These are phyloP conservation scores for Fusarium staphyleae DNA, from an alignment of 2,329 filamentous ascomycete genomes.

Conservation along the genomic window DNA sequence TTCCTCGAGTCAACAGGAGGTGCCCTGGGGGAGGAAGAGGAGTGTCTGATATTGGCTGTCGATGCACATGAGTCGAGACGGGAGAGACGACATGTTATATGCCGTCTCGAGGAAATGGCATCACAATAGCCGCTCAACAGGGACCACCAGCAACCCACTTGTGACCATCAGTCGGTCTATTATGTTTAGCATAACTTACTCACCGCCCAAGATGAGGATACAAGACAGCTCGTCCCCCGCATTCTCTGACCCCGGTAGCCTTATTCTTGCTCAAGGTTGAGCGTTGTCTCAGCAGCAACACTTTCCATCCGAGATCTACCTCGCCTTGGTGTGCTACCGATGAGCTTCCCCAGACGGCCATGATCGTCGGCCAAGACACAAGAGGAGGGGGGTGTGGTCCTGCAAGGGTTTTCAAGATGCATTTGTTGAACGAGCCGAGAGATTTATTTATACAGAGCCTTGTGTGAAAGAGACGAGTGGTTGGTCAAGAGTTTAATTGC, in stretches of 20 bases:
- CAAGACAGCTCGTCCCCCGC: neutral
- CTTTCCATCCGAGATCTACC: neutral
- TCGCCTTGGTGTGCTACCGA: constrained; percentile 25
- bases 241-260: neutral
- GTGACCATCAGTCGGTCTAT: neutral
- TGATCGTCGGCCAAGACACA: constrained; percentile 25
- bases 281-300: neutral
- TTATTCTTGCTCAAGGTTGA: neutral
- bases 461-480: neutral
- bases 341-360: constrained; percentile 35
- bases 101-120: neutral
- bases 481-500: neutral
- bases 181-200: neutral
- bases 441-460: too few species aligned
- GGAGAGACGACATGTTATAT: constrained; percentile 22
- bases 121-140: constrained; percentile 24
- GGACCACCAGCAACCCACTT: constrained; percentile 3
- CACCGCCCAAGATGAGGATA: neutral
- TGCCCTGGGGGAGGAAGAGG: neutral
- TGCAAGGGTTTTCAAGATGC: neutral
- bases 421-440: neutral
- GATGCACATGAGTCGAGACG: neutral
- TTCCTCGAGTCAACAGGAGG: constrained; percentile 4
- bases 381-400: constrained; percentile 9
- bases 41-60: constrained; percentile 9